Evolutionary conservation across 768 basidiomycete species (phyloP), one percentile per base, ranked within the genome.

Genomic region (Trametes cinnabarina): DNA sequence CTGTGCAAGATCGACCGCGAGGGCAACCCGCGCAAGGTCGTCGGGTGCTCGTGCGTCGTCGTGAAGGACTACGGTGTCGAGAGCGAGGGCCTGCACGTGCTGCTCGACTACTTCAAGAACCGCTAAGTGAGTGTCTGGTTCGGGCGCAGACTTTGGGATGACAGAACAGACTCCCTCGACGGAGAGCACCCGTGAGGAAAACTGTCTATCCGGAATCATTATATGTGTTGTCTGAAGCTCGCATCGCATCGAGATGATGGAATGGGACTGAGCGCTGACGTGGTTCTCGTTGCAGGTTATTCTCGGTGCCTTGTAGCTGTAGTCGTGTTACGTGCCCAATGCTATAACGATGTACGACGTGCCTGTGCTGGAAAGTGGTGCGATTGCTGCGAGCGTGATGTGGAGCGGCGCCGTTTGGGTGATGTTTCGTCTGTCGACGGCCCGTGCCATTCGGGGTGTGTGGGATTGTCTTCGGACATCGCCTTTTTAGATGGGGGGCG

Each of bases 1-100:
- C 85, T 99, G 62, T 98, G 96, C 88, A 99, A 99, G 84, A 95
- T 98, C 74, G 96, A 99, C 80, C 87, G 93, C 69, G 96, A 98
- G 80, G 96, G 96, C 65, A 98, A 97, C 79, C 90, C 96, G 47
- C 83, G 96, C 73, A 98, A 98, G 82, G 80, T 98, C 70, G 92
- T 94, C 51, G 88, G 89, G 54, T 93, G 92, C 80, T 88, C 83
- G 69, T 93, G 91, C 68, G 96, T 98, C 68, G 96, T 98, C 63
- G 95, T 99, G 67, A 98, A 93, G 84, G 92, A 98, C 72, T 98
- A 95, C 71, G 96, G 96, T 68, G 82, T 84, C 55, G 96, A 98
- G 81, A 88, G 86, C 68, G 92, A 96, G 81, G 96, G 94, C 55
- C 84, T 96, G 65, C 88, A 95, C 73, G 94, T 96, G 70, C 84